phyloP scores from a whole-genome alignment of 371 early-diverging fungal species.

The Massospora cicadina region DNA sequence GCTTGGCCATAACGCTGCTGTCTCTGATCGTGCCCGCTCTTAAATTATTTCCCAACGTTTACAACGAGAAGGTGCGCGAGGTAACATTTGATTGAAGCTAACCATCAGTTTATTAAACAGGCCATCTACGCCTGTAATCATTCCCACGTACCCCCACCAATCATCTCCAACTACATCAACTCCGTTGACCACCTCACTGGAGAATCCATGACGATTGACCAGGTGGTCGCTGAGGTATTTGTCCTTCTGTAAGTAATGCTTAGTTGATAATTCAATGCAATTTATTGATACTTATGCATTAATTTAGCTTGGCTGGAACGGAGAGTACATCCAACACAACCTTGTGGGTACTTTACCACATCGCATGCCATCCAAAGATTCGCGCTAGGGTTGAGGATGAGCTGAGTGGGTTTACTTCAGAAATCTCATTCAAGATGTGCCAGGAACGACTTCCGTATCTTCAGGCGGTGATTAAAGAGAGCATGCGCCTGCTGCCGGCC shows the following conservation, averaged over 20 bases:
- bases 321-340: not conserved
- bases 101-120: not conserved
- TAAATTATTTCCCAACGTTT: not conserved
- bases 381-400: not conserved
- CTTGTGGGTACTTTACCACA: constrained; percentile 7
- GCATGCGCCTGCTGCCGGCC: constrained; percentile 7
- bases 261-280: no score
- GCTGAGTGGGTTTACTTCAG: not conserved
- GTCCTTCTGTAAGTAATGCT: not conserved
- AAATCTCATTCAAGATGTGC: not conserved
- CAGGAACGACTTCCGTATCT: not conserved
- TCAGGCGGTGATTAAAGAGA: not conserved
- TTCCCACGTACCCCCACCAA: not conserved
- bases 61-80: constrained; percentile 4
- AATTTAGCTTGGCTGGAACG: not conserved
- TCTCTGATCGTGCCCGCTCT: not conserved
- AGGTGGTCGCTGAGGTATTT: not conserved
- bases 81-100: not conserved
- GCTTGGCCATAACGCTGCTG: constrained; percentile 1
- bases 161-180: not conserved
- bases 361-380: not conserved
- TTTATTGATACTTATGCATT: not conserved
- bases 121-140: not conserved
- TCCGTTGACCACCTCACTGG: not conserved
- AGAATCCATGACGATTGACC: not conserved